phyloP scores from a whole-genome alignment of 805 yeast genomes.

The Saccharomyces jurei region DNA sequence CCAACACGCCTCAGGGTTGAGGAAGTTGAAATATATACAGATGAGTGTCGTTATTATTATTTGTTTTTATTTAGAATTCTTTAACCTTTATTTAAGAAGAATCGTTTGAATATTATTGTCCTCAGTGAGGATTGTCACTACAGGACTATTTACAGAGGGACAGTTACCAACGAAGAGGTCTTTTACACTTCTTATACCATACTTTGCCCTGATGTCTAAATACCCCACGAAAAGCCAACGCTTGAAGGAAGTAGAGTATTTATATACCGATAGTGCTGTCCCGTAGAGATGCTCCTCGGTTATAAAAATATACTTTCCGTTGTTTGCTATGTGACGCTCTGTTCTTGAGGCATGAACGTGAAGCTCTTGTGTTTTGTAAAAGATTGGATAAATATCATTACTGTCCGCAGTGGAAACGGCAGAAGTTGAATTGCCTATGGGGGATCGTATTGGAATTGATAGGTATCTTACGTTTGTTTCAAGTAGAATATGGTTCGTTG shows the following conservation, averaged over 20 bases:
- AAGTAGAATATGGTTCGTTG: background rate
- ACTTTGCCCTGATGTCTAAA: slow-evolving; percentile 17
- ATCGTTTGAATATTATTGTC: background rate
- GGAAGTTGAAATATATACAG: background rate
- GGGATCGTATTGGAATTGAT: background rate
- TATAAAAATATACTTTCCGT: slow-evolving; percentile 6
- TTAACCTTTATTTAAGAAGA: background rate
- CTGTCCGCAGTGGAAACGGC: background rate
- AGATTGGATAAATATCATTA: background rate
- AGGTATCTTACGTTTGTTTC: slow-evolving; percentile 8
- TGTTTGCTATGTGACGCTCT: background rate
- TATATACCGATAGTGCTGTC: slow-evolving; percentile 13
- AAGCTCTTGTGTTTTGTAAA: background rate
- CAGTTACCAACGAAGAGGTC: background rate
- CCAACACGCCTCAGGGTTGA: no score
- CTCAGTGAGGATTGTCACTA: background rate
- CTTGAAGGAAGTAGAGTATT: slow-evolving; percentile 1
- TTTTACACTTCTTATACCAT: slow-evolving; percentile 9
- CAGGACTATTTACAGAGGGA: background rate
- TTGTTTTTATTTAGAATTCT: background rate
- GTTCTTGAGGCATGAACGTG: background rate
- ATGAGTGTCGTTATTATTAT: background rate
- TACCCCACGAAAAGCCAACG: slow-evolving; percentile 16
- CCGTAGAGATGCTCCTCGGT: slow-evolving; percentile 16
- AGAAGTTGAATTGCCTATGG: background rate